Conservation (phyloP, 192 early-diverging fungal genomes). For the Gaertneriomyces semiglobifer region DNA sequence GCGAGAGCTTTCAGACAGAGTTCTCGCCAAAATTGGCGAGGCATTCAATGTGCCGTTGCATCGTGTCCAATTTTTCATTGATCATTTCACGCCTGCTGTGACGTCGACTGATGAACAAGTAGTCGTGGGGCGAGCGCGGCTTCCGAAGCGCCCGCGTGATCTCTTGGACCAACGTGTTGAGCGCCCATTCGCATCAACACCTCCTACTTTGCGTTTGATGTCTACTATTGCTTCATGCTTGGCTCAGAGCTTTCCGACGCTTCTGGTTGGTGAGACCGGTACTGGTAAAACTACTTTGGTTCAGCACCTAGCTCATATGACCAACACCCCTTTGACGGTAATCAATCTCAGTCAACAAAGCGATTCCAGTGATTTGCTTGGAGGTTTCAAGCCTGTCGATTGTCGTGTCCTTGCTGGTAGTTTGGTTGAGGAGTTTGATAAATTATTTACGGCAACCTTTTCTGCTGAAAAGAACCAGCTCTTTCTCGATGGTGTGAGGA, state of each 20-base stretch:
- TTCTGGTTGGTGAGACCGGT: conserved; percentile 96
- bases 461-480: conserved; percentile 80
- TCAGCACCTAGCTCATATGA: conserved; percentile 81
- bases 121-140: conserved; percentile 47
- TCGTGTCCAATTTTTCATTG: conserved; percentile 67
- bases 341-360: conserved; percentile 97
- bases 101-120: conserved; percentile 33
- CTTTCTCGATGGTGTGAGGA: conserved; percentile 78
- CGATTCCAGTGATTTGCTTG: conserved; percentile 89
- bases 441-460: conserved; percentile 81
- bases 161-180: conserved; percentile 1
- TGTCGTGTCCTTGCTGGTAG: conserved; percentile 71
- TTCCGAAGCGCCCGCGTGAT: conserved; percentile 37
- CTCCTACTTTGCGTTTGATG: conserved; percentile 71
- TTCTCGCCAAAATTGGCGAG: conserved; percentile 63
- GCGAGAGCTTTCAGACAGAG: conserved; percentile 56
- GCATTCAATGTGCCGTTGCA: conserved; percentile 64
- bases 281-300: conserved; percentile 97
- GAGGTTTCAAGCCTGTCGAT: conserved; percentile 97
- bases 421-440: conserved; percentile 80
- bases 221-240: conserved; percentile 83
- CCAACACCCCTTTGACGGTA: conserved; percentile 72
- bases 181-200: conserved; percentile 83
- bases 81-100: conserved; percentile 64
- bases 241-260: conserved; percentile 74